These are phyloP conservation scores for Ramalina peruviana DNA, from an alignment of 495 filamentous ascomycete genomes.

Conservation along the genomic window DNA sequence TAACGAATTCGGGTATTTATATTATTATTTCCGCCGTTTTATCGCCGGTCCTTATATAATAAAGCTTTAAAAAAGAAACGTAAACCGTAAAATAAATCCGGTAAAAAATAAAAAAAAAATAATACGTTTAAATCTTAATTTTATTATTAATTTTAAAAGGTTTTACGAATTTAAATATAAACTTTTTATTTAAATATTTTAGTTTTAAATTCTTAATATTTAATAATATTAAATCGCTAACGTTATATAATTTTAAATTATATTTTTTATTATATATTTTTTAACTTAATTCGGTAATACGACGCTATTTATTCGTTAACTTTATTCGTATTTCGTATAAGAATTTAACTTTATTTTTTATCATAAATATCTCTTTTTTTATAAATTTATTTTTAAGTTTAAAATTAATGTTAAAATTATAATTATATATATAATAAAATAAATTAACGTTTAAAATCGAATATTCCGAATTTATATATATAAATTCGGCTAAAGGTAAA, in stretches of 20 bases:
- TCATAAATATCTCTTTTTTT: neutral
- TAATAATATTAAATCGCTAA: neutral
- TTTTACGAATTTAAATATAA: too few relatives aligned
- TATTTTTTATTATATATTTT: neutral
- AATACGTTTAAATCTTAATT: too few relatives aligned
- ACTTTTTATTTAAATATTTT: too few relatives aligned
- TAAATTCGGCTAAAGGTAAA: too few relatives aligned
- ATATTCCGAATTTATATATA: conserved; percentile 1
- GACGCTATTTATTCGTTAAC: too few relatives aligned
- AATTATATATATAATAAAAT: neutral
- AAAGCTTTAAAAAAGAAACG: neutral
- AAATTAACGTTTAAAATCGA: too few relatives aligned
- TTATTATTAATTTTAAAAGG: too few relatives aligned
- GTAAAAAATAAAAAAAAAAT: too few relatives aligned
- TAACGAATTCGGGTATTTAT: too few relatives aligned
- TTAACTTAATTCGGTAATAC: neutral
- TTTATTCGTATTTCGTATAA: neutral
- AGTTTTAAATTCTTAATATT: too few relatives aligned
- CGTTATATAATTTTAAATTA: neutral
- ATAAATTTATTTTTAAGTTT: neutral
- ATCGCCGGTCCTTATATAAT: neutral
- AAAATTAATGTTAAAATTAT: neutral
- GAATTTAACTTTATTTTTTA: neutral
- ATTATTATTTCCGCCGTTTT: neutral
- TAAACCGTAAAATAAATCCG: neutral